Base-by-base conservation (phyloP, 345 rosid species). In the Melastoma malabathricum region DNA sequence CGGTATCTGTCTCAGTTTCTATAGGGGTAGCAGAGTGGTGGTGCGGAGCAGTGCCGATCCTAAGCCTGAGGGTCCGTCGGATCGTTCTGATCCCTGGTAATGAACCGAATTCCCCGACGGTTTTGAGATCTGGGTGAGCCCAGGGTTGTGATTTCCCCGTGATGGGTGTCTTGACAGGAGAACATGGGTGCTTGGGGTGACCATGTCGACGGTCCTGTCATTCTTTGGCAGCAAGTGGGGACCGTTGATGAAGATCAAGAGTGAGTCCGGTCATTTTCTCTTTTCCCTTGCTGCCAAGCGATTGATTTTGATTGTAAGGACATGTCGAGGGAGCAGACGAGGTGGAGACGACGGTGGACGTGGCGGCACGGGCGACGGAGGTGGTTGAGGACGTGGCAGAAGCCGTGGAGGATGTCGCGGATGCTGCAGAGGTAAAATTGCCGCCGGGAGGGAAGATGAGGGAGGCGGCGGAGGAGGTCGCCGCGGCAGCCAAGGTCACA, bases 251-350 rank as follows among this genome's bases (percentile, higher is more conserved):
- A 47, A 25, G 10, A 82, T 83, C 44, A 85, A 85, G 48, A 83
- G 80, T 41, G 88, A 83, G 68, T 80, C 88, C 2, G 92, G 76
- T 48, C 15, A 15, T 15, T 13, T 49, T 27, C 84, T 75, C 72
- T 68, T 84, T 50, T 86, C 86, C 0, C n/a, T n/a, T n/a, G n/a
- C n/a, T n/a, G n/a, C n/a, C n/a, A n/a, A n/a, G n/a, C n/a, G n/a
- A n/a, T n/a, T n/a, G n/a, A n/a, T n/a, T n/a, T n/a, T n/a, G n/a
- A n/a, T n/a, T n/a, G n/a, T n/a, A n/a, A n/a, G n/a, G n/a, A n/a
- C n/a, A n/a, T n/a, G 79, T 72, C 57, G 82, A 64, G 38, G 89
- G 86, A 0, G 86, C 79, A 59, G 39, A 58, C 51, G 73, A 69
- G 78, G 82, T 70, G 72, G 68, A 55, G 41, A 71, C 73, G 15